These are phyloP conservation scores for Tagetes erecta DNA, from an alignment of 129 eudicot species.

Conservation along the genomic window DNA sequence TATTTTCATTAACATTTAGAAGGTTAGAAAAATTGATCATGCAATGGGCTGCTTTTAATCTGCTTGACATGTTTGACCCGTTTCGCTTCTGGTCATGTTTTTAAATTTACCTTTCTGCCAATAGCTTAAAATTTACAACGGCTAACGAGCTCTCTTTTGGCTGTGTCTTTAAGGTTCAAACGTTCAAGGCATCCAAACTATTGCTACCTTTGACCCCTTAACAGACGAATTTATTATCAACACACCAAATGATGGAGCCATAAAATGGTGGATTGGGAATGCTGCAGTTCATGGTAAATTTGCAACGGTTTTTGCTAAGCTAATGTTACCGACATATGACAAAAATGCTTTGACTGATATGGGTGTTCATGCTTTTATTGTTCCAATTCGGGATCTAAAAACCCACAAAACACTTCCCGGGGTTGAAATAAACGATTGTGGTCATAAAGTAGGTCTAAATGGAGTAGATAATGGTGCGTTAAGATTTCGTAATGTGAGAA, in stretches of 20 bases:
- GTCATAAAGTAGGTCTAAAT: constrained; percentile 91
- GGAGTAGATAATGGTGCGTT: constrained; percentile 99
- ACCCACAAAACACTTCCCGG: constrained; percentile 78
- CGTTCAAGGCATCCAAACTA: constrained; percentile 88
- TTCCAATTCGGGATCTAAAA: constrained; percentile 76
- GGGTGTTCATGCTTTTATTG: constrained; percentile 99
- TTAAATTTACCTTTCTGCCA: background rate
- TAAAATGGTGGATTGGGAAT: constrained; percentile 98
- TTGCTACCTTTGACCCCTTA: constrained; percentile 76
- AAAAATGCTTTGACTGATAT: constrained; percentile 67
- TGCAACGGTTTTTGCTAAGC: constrained; percentile 88
- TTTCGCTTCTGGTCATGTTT: constrained; percentile 1
- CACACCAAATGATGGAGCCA: constrained; percentile 93
- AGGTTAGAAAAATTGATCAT: no score
- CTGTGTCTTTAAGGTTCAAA: constrained; percentile 64
- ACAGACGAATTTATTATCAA: constrained; percentile 80
- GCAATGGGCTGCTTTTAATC: no score
- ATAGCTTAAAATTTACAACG: background rate
- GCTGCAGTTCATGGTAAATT: constrained; percentile 98
- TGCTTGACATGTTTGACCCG: background rate
- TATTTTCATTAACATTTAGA: no score
- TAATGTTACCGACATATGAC: constrained; percentile 75
- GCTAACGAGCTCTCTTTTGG: constrained; percentile 18
- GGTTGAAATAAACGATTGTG: constrained; percentile 90
- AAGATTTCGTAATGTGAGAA: constrained; percentile 70